Percentiles rank a stretch among this genome's conserved stretches.
phyloP scores from a whole-genome alignment of 192 early-diverging fungal genomes.

The Chytriomyces sp. region DNA sequence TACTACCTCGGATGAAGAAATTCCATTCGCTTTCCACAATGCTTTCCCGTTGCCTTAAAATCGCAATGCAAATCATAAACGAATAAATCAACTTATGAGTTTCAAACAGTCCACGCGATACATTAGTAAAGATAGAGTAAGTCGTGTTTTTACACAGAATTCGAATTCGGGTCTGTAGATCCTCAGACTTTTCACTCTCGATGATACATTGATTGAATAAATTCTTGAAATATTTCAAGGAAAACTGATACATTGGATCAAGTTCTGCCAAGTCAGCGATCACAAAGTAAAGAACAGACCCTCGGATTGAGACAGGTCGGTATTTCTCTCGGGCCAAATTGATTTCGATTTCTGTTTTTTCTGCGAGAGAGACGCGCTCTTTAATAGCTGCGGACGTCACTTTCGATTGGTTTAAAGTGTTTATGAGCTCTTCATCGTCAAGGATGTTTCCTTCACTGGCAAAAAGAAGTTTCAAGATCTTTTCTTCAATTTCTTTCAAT shows the following conservation, averaged over 20 bases:
- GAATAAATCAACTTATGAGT: slow-evolving; percentile 61
- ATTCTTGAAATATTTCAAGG: slow-evolving; percentile 68
- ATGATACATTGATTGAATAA: slow-evolving; percentile 58
- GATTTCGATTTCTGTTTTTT: slow-evolving; percentile 61
- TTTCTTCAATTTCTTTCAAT: slow-evolving; percentile 66
- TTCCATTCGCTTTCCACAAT: slow-evolving; percentile 58
- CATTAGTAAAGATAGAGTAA: slow-evolving; percentile 59
- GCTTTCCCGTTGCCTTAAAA: slow-evolving; percentile 45
- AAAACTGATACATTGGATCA: slow-evolving; percentile 71
- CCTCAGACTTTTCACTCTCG: slow-evolving; percentile 52
- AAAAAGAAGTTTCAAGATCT: slow-evolving; percentile 63
- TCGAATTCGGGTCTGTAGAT: slow-evolving; percentile 48
- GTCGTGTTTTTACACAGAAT: slow-evolving; percentile 59
- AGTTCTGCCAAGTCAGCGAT: slow-evolving; percentile 63
- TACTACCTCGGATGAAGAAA: slow-evolving; percentile 60
- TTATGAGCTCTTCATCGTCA: slow-evolving; percentile 69
- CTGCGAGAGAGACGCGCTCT: slow-evolving; percentile 57
- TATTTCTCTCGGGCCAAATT: slow-evolving; percentile 61
- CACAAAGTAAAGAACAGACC: slow-evolving; percentile 65
- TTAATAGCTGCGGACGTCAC: slow-evolving; percentile 66
- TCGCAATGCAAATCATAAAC: slow-evolving; percentile 64
- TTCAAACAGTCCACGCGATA: slow-evolving; percentile 63
- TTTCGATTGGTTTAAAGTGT: slow-evolving; percentile 67
- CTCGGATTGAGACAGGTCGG: slow-evolving; percentile 62
- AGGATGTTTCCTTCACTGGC: slow-evolving; percentile 67